Base-by-base conservation (phyloP, 495 filamentous ascomycete species). In the Peziza echinospora region DNA sequence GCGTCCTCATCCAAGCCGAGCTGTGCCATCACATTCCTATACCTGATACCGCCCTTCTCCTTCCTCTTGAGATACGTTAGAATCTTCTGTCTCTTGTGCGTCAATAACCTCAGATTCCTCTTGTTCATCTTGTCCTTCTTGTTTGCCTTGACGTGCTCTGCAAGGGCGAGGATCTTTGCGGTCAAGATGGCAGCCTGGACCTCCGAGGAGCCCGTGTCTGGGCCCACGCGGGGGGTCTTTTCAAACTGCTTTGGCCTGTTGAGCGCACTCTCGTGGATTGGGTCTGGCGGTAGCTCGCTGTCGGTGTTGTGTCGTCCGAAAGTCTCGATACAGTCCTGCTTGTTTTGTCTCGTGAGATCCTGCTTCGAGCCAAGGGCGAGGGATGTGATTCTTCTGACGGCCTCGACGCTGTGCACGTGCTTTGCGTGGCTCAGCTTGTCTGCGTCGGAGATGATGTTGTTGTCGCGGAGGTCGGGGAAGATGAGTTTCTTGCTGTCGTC, bases 161-260 rank as follows among this genome's bases (percentile, higher is more conserved):
- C 75, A 43, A 96, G 62, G 39, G 81, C 78, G 45, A 82, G 64
- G 55, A 99, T 99, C 68, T 94, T 94, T 42, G 82, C 72, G 7
- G 89, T 99, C 60, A 99, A 63, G 52, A 99, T 89, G n/a, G 84
- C 86, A 51, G 86, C 84, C 67, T 99, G 89, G 41, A 99, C 89
- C 63, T 99, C 89, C 17, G 80, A 78, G 46, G 80, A 87, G 2
- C 89, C 89, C 8, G 85, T 94, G 61, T 99, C 89, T 0, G 76
- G 79, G 0, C 89, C 89, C 10, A 78, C 77, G 5, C 89, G 77
- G 16, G 75, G 73, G 5, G 16, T 43, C 10, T 43, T 43, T 8
- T 4, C 16, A 23, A 43, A 43, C 41, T 30, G 26, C 17, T 50
- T 22, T 16, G 30, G 30, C 13, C 13, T 11, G 8, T 47, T 40